Conservation (phyloP, 768 basidiomycete genomes). For the Lactarius pseudohatsudake region DNA sequence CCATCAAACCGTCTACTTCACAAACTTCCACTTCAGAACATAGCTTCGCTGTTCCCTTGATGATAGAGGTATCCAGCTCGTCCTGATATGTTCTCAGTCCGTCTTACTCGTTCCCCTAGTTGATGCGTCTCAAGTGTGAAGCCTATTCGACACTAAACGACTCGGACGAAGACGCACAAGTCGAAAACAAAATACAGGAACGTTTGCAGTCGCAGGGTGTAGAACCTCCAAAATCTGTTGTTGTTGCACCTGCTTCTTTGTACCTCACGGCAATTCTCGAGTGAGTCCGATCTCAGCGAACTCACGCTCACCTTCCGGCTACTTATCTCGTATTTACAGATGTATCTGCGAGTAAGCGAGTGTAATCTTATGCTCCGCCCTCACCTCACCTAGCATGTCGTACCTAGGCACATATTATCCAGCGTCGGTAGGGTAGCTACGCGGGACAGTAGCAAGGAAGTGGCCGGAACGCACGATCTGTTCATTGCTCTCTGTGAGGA, state of each 20-base stretch:
- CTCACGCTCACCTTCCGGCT: not conserved
- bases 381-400: slow-evolving; percentile 22
- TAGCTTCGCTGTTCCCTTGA: slow-evolving; percentile 70
- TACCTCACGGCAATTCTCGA: slow-evolving; percentile 93
- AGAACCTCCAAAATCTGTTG: slow-evolving; percentile 45
- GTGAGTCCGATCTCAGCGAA: slow-evolving; percentile 50
- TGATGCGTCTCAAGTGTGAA: slow-evolving; percentile 83
- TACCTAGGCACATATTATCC: slow-evolving; percentile 74
- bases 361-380: not conserved
- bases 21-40: slow-evolving; percentile 49
- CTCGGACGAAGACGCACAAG: slow-evolving; percentile 68
- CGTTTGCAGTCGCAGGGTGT: slow-evolving; percentile 51
- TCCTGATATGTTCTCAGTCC: slow-evolving; percentile 1
- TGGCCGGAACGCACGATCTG: slow-evolving; percentile 76
- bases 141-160: slow-evolving; percentile 86
- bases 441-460: slow-evolving; percentile 77
- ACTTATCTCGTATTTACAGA: slow-evolving; percentile 43
- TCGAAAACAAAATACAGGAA: slow-evolving; percentile 62
- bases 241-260: slow-evolving; percentile 75
- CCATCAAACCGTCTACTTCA: slow-evolving; percentile 36
- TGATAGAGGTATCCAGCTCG: slow-evolving; percentile 60
- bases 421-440: slow-evolving; percentile 83
- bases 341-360: slow-evolving; percentile 81
- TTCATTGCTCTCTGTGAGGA: slow-evolving; percentile 91
- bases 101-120: slow-evolving; percentile 41